Base-by-base conservation (phyloP, 2,329 filamentous ascomycete species). In the Calonectria pseudoreteaudii region DNA sequence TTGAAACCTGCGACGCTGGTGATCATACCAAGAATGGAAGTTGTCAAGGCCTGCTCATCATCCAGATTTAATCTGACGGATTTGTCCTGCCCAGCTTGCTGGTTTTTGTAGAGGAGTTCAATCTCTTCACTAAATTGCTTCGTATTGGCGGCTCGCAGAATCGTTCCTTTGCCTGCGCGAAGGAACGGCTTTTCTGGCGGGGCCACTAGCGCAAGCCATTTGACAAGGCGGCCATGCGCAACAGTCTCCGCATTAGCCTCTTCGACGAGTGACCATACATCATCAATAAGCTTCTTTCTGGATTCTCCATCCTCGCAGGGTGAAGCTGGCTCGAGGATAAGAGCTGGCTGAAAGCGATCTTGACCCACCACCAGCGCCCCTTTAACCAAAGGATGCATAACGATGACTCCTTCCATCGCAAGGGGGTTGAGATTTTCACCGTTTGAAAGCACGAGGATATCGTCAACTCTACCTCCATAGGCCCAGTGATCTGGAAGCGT, bases 341-440 rank as follows among this genome's bases (percentile, higher is more conserved):
- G 76, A 0, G 85, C 86, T 0, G 89, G 82, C 75, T 90, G 86
- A 76, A 90, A 88, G 2, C 78, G 81, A 53, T 85, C 83, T 20
- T 83, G 76, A 4, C 89, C 89, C 0, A 89, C 86, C 1, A 90
- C 86, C 1, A 89, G 13, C 0, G 85, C 86, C 1, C 84, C 85
- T 14, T 82, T 83, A 41, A 90, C 75, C 1, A 81, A 74, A 0
- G 85, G 83, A 56, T 88, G 86, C 14, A 79, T 80, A 9, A 77
- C 72, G 2, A 90, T 78, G 1, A 62, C 38, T 4, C 53, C 41
- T 31, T 60, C 38, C 28, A 31, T 60, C 1, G 13, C 26, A 30
- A 86, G 80, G 4, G 80, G 79, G 73, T 90, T 90, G 9, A 89
- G 76, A 78, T 90, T 90, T 80, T 89, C 87, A 34, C 88, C 88